Conservation (phyloP, 2,329 filamentous ascomycete species). For the Colletotrichum sp. region DNA sequence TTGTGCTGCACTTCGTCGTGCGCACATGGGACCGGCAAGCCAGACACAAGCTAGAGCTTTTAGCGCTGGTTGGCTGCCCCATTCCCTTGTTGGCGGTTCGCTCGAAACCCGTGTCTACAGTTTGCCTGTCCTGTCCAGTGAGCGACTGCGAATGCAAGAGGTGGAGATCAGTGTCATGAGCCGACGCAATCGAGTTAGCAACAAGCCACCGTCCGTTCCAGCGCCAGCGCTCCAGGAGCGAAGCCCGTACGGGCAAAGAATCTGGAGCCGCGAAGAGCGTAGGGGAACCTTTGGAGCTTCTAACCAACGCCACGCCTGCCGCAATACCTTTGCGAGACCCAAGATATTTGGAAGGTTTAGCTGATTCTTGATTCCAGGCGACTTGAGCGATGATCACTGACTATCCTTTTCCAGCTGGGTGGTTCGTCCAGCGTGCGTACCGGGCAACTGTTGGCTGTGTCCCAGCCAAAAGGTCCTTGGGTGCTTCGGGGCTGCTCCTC, state of each 20-base stretch:
- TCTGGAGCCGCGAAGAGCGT: background rate
- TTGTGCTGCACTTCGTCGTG: slow-evolving; percentile 10
- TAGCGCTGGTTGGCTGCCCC: background rate
- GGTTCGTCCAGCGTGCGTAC: slow-evolving; percentile 6
- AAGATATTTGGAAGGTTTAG: background rate
- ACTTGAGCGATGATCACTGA: background rate
- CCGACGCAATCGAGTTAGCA: background rate
- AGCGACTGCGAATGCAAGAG: background rate
- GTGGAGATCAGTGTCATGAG: background rate
- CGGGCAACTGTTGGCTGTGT: background rate
- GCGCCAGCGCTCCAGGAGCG: background rate
- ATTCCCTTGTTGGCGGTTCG: background rate
- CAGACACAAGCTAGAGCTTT: background rate
- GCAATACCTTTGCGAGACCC: background rate
- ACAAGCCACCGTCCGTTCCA: background rate
- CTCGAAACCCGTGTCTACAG: background rate
- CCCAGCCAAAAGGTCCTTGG: background rate
- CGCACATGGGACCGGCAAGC: slow-evolving; percentile 3
- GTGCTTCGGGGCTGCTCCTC: background rate
- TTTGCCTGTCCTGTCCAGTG: background rate
- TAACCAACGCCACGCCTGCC: background rate
- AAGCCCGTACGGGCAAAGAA: background rate
- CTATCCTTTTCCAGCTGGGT: slow-evolving; percentile 2
- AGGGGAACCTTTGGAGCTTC: background rate
- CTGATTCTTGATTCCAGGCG: background rate